Evolutionary conservation across 2,329 filamentous ascomycete genomes (phyloP).

Genomic region (Apiospora arundinis): DNA sequence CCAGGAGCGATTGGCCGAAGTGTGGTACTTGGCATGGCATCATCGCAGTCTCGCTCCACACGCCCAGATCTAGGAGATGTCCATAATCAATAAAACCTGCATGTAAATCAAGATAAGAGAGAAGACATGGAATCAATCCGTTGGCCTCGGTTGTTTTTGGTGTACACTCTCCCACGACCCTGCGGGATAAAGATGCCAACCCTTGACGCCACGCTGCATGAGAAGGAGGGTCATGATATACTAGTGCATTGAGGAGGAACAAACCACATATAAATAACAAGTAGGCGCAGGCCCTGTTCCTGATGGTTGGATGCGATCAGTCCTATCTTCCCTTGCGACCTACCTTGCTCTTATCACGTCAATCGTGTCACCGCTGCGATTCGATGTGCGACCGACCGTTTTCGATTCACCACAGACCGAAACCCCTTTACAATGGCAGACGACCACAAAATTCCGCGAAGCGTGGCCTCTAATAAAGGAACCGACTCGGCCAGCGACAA

Average conservation of each 20-base stretch:
- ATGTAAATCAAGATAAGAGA: constrained; percentile 16
- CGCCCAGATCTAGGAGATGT: not conserved
- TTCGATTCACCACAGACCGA: not conserved
- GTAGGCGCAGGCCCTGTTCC: too few species aligned
- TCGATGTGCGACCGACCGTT: not conserved
- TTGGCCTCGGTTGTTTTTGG: not conserved
- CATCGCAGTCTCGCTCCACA: not conserved
- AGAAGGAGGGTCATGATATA: not conserved
- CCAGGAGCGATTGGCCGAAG: not conserved
- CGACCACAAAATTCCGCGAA: not conserved
- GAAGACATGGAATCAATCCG: not conserved
- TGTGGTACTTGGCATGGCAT: not conserved
- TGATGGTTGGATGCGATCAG: too few species aligned
- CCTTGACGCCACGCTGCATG: constrained; percentile 12
- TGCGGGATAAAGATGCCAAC: not conserved
- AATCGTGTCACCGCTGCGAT: not conserved
- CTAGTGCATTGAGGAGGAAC: too few species aligned
- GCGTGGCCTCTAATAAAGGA: not conserved
- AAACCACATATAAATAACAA: not conserved
- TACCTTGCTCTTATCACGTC: not conserved
- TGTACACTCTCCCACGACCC: not conserved
- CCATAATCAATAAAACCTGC: not conserved
- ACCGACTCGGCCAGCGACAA: constrained; percentile 17
- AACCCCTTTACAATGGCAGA: not conserved
- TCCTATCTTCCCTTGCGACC: too few species aligned